Evolutionary conservation across 139 green algal species (phyloP).

Genomic region (Chlamydomonas schloesseri): DNA sequence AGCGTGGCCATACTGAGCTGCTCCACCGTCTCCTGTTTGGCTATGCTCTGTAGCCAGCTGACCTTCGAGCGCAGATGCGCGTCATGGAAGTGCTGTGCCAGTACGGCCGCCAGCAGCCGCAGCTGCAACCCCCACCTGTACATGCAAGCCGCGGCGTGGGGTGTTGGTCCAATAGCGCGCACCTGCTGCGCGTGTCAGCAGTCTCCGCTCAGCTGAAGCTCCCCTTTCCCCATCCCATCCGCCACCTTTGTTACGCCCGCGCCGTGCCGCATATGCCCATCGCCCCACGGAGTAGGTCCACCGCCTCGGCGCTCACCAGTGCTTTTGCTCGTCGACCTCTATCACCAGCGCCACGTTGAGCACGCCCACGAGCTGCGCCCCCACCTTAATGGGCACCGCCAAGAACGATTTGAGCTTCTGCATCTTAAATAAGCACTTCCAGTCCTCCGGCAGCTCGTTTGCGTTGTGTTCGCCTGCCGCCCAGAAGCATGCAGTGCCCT

Average conservation of each 20-base stretch:
- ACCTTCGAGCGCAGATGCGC: constrained; percentile 46
- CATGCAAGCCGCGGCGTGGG: no score
- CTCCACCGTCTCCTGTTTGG: constrained; percentile 46
- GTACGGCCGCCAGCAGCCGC: constrained; percentile 44
- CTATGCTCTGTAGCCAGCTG: constrained; percentile 46
- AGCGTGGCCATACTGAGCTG: constrained; percentile 47
- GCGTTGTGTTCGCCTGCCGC: constrained; percentile 44
- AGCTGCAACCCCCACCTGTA: constrained; percentile 51
- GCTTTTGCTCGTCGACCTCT: constrained; percentile 51
- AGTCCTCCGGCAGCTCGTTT: constrained; percentile 50
- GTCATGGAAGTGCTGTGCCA: constrained; percentile 50
- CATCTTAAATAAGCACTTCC: constrained; percentile 49
- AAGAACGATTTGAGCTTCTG: constrained; percentile 49
- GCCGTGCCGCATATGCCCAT: no score
- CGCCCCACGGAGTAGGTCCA: no score
- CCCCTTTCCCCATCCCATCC: no score
- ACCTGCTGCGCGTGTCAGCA: no score
- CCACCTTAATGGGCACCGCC: constrained; percentile 51
- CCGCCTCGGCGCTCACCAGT: constrained; percentile 13
- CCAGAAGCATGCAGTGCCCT: constrained; percentile 51
- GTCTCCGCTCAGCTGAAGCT: no score
- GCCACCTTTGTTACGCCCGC: no score
- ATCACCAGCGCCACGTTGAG: constrained; percentile 50
- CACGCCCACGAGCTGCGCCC: constrained; percentile 43
- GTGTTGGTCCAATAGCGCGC: no score